phyloP scores from a whole-genome alignment of 1,284 basidiomycete species.

The Exobasidium rhododendri region DNA sequence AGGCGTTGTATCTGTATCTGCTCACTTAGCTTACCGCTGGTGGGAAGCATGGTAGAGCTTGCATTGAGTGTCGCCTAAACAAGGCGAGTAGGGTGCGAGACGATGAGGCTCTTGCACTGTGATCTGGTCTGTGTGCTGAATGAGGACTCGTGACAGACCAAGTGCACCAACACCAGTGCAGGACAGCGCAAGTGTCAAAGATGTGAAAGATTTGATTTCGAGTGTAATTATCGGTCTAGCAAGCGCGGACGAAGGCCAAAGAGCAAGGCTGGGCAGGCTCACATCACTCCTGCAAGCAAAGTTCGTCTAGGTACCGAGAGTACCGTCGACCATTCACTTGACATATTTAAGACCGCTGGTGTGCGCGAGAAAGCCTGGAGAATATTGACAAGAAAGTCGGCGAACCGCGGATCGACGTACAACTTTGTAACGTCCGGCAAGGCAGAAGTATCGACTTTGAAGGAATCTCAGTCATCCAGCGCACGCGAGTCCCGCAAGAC shows the following conservation, averaged over 20 bases:
- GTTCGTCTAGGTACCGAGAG: not conserved
- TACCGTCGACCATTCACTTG: no score
- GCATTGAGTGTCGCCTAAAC: slow-evolving; percentile 7
- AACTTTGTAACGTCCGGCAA: slow-evolving; percentile 10
- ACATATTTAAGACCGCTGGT: no score
- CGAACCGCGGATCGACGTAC: slow-evolving; percentile 7
- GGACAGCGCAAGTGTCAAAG: slow-evolving; percentile 10
- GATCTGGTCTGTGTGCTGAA: no score
- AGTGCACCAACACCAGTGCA: not conserved
- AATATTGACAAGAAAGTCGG: not conserved
- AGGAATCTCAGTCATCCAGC: not conserved
- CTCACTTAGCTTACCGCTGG: no score
- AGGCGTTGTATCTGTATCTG: no score
- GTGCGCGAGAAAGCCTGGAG: not conserved
- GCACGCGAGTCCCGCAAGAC: no score
- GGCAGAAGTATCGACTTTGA: not conserved
- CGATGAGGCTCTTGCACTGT: no score
- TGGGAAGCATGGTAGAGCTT: no score
- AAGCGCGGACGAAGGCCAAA: slow-evolving; percentile 7
- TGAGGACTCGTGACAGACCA: not conserved
- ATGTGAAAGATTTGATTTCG: slow-evolving; percentile 5
- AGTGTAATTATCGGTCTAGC: not conserved
- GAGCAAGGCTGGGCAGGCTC: not conserved
- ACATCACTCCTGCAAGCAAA: not conserved
- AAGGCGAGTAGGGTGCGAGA: slow-evolving; percentile 2